Base-by-base conservation (phyloP, 1,139 yeast genomes). In the Saccharomycopsis crataegensis region DNA sequence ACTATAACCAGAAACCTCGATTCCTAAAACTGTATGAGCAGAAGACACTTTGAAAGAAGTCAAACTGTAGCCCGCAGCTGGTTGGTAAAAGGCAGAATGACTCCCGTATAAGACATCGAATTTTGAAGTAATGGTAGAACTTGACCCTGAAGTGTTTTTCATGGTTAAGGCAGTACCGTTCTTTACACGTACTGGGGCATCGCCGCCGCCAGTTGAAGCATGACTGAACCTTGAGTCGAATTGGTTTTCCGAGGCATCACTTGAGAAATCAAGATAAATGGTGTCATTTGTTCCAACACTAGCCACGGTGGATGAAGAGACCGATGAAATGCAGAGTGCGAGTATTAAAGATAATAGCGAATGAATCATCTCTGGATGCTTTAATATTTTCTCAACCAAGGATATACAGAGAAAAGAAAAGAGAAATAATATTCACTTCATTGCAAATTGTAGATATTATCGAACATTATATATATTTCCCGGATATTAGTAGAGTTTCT, bases 11-110 rank as follows among this genome's bases (percentile, higher is more conserved):
- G 42, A 14, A 34, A 55, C 52, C 22, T 31, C 40, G 31, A 55
- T 31, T 11, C 52, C 58, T 33, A 52, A 8, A 8, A 44, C 50
- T 16, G 54, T 43, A 17, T 14, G 37, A 1, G 53, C 43, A 22
- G 56, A 50, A 6, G 58, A 55, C 8, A 55, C 47, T 33, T 55
- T 55, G 45, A 55, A 55, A 12, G 58, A 55, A 7, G 58, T 53
- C 8, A 50, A 43, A 31, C 48, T 22, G 32, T 38, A 46, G 22
- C 36, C 28, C 6, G 40, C 22, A 17, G 48, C 46, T 6, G 56
- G 50, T 36, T 53, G 47, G 42, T 37, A n/a, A 34, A 43, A n/a
- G 8, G 44, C 56, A 7, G 50, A n/a, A 17, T 46, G 50, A 6
- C 14, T 47, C 38, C 58, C 58, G 40, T 53, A 46, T 6, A 55